phyloP scores from a whole-genome alignment of 306 rosid genomes.

The Luffa aegyptiaca region DNA sequence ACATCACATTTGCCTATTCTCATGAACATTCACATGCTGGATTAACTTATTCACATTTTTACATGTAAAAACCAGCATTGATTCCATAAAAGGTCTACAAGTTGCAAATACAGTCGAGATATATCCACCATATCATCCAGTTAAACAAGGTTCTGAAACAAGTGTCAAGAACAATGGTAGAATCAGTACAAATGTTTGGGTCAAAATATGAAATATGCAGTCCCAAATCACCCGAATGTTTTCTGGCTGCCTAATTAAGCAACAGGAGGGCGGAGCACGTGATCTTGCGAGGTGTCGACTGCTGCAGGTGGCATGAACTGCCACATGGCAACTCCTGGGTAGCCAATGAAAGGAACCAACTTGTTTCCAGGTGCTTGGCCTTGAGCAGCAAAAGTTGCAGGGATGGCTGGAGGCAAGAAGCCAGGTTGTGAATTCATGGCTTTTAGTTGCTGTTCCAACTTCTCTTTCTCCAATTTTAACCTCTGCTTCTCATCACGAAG shows the following conservation, averaged over 20 bases:
- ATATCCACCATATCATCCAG: background rate
- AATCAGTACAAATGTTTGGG: constrained; percentile 6
- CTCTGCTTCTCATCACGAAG: constrained; percentile 94
- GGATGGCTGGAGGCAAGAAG: constrained; percentile 72
- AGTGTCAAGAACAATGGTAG: constrained; percentile 3
- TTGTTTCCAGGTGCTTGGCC: constrained; percentile 83
- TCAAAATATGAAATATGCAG: constrained; percentile 4
- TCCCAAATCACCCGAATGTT: background rate
- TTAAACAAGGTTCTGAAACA: background rate
- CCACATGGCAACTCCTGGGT: constrained; percentile 98
- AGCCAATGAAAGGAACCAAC: constrained; percentile 73
- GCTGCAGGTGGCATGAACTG: constrained; percentile 96
- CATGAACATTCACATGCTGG: background rate
- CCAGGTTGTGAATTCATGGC: constrained; percentile 55
- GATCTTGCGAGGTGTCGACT: constrained; percentile 94
- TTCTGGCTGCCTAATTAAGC: constrained; percentile 46
- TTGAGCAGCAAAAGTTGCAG: constrained; percentile 61
- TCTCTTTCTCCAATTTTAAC: constrained; percentile 81
- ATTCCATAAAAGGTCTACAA: constrained; percentile 25
- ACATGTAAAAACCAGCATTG: constrained; percentile 48
- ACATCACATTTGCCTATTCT: background rate
- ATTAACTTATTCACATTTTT: constrained; percentile 41
- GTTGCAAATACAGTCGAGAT: constrained; percentile 4
- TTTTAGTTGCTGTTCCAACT: constrained; percentile 76
- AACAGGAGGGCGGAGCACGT: constrained; percentile 89